Base-by-base conservation (phyloP, 179 eudicot species). In the Carnegiea gigantea region DNA sequence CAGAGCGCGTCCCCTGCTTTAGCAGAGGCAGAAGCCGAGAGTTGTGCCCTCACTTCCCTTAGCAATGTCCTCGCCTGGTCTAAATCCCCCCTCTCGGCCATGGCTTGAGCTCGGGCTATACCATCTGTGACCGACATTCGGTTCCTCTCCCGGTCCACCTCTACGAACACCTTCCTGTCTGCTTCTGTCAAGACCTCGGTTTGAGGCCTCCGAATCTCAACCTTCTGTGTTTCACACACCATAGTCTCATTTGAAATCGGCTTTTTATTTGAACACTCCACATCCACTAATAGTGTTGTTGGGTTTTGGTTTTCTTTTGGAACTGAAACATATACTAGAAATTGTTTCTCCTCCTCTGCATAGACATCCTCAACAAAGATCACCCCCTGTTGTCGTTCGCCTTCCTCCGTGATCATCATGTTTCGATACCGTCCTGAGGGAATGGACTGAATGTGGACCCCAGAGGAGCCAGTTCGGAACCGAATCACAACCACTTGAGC, bases 281-380 rank as follows among this genome's bases (percentile, higher is more conserved):
- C 79, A 64, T 87, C 87, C 54, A 87, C 64, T 54, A 90, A 68
- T 21, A 87, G 74, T 30, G 88, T 89, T 26, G 60, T 81, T 8
- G 33, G 28, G 60, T 75, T 65, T 17, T 15, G n/a, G 10, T 48
- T n/a, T 24, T 49, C 81, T 44, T 49, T 68, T 18, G 94, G 92
- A 67, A 90, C 76, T 6, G 86, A 83, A 38, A 91, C 23, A 78
- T 77, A 77, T 43, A 87, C 87, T 9, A 91, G 78, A 57, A 91
- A 91, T 53, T 85, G 86, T 72, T 85, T 90, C 73, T 86, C 91
- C 77, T 91, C 95, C 43, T 91, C 95, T 9, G 92, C 92, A 53
- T 91, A 91, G 36, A 91, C 28, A 51, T 91, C 91, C 36, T 88
- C 92, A 4, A 89, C 67, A 26, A 76, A 75, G n/a, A 91, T 81